A percentile compares a stretch with the other conserved stretches of the same genome.
Conservation (phyloP, 805 yeast genomes). For the Yamadazyma paraphyllophila region DNA sequence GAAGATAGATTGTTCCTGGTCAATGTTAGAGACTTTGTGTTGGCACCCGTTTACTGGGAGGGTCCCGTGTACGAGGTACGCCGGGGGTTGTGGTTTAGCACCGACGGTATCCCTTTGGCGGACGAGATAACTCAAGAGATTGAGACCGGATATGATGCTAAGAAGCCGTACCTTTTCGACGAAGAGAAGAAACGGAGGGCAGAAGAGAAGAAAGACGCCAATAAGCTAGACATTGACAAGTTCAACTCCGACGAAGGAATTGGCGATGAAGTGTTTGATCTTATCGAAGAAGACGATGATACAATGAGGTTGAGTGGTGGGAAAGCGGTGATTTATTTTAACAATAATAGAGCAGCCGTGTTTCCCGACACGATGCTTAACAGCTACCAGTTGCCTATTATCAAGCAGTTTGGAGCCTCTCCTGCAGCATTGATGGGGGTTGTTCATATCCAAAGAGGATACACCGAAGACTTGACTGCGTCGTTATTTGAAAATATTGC, state of each 20-base stretch:
- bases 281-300: slow-evolving; percentile 26
- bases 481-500: slow-evolving; percentile 32
- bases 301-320: slow-evolving; percentile 32
- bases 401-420: slow-evolving; percentile 34
- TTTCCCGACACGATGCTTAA: slow-evolving; percentile 45
- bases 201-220: background rate
- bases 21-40: slow-evolving; percentile 49
- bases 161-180: slow-evolving; percentile 34
- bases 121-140: slow-evolving; percentile 51
- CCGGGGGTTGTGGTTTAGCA: slow-evolving; percentile 79
- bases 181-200: slow-evolving; percentile 11
- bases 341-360: slow-evolving; percentile 45
- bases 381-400: slow-evolving; percentile 33
- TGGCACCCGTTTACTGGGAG: slow-evolving; percentile 80
- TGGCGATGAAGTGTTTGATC: slow-evolving; percentile 13
- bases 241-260: slow-evolving; percentile 17
- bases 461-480: slow-evolving; percentile 30
- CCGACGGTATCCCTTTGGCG: slow-evolving; percentile 55
- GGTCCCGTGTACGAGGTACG: slow-evolving; percentile 84
- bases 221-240: slow-evolving; percentile 12
- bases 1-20: slow-evolving; percentile 82
- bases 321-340: slow-evolving; percentile 37
- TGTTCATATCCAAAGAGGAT: slow-evolving; percentile 51
- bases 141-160: slow-evolving; percentile 51
- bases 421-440: slow-evolving; percentile 46